Percentiles rank a stretch among this genome's conserved stretches.
Conservation (phyloP, 2,329 filamentous ascomycete genomes). For the Beauveria bassiana region DNA sequence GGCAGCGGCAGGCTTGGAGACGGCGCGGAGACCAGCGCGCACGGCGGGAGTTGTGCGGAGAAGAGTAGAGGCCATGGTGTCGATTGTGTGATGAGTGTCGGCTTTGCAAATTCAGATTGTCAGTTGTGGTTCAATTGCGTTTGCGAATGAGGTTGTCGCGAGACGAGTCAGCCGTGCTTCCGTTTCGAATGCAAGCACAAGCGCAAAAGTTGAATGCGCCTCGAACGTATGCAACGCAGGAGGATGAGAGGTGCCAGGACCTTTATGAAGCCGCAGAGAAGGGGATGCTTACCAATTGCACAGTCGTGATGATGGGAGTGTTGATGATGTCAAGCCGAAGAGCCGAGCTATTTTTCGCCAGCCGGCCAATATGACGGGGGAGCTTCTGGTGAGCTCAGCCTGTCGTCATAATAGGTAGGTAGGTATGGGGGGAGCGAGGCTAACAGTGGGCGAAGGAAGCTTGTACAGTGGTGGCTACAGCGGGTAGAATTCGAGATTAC, state of each 20-base stretch:
- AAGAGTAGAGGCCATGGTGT: constrained; percentile 66
- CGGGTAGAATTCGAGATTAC: too few relatives aligned
- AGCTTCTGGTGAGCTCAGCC: constrained; percentile 10
- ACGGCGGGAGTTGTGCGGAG: constrained; percentile 61
- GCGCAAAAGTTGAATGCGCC: neutral
- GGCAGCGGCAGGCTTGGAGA: constrained; percentile 53
- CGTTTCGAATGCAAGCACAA: constrained; percentile 13
- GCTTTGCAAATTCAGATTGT: neutral
- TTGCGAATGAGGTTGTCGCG: neutral
- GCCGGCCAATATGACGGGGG: neutral
- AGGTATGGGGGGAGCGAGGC: too few relatives aligned
- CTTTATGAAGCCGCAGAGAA: neutral
- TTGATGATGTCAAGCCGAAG: constrained; percentile 11
- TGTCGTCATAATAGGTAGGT: constrained; percentile 7
- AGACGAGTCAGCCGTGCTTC: neutral
- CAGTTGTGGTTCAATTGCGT: neutral
- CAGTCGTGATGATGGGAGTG: neutral
- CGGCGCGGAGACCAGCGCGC: constrained; percentile 64
- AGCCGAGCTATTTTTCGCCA: constrained; percentile 10
- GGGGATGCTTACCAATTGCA: constrained; percentile 11
- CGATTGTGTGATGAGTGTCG: neutral
- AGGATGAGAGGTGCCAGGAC: neutral
- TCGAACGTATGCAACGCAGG: neutral
- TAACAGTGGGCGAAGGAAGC: too few relatives aligned
- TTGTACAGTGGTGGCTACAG: too few relatives aligned